phyloP scores from a whole-genome alignment of 73 alveolate genomes.

The Blepharisma japonicum region DNA sequence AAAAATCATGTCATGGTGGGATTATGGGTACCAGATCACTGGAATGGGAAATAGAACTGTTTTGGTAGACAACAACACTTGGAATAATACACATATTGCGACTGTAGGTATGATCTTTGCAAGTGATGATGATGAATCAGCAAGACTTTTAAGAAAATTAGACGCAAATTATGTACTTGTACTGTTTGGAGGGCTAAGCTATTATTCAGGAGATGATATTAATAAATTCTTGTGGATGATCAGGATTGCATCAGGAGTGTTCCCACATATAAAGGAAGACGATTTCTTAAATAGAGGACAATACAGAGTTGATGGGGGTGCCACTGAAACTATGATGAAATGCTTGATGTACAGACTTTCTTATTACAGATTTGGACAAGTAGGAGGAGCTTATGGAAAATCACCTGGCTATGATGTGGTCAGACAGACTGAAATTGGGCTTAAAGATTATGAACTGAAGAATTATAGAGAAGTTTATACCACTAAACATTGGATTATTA shows the following conservation, averaged over 20 bases:
- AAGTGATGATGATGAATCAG: conserved; percentile 29
- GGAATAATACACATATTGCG: conserved; percentile 92
- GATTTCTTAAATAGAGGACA: conserved; percentile 22
- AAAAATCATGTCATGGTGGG: conserved; percentile 94
- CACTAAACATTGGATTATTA: conserved; percentile 84
- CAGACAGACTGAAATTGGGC: conserved; percentile 79
- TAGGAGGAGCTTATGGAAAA: background rate
- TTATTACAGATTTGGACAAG: conserved; percentile 75
- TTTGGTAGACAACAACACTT: conserved; percentile 86
- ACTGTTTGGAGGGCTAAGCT: conserved; percentile 23
- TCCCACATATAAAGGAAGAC: conserved; percentile 35
- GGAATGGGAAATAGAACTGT: conserved; percentile 88
- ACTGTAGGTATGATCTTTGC: conserved; percentile 76
- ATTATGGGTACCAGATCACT: conserved; percentile 87
- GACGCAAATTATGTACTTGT: conserved; percentile 80
- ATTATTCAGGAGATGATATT: conserved; percentile 67
- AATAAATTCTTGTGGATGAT: conserved; percentile 91
- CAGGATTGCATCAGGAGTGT: conserved; percentile 37
- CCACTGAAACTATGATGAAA: conserved; percentile 79
- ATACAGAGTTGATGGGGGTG: conserved; percentile 10
- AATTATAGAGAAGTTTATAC: conserved; percentile 86
- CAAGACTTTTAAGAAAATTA: conserved; percentile 50
- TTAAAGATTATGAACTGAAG: conserved; percentile 69
- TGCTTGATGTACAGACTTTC: conserved; percentile 82
- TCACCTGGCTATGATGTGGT: conserved; percentile 21